Percentiles rank a stretch among this genome's conserved stretches.
Evolutionary conservation across 805 yeast genomes (phyloP).

Genomic region (Tetrapisispora arboricola): DNA sequence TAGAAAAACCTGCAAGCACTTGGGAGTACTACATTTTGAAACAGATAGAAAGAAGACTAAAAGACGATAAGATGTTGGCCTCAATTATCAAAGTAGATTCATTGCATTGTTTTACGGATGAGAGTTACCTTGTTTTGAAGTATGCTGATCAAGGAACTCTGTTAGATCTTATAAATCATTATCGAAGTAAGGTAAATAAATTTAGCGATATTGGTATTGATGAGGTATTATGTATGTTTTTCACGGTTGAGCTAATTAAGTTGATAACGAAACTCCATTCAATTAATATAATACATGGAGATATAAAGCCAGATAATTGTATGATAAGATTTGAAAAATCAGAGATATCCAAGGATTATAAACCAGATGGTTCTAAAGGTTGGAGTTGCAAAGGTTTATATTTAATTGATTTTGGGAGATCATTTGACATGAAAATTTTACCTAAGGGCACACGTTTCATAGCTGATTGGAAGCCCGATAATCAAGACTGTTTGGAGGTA

Average conservation of each 20-base stretch:
- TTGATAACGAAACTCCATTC: conserved; percentile 53
- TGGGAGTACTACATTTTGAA: conserved; percentile 78
- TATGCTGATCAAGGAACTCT: conserved; percentile 64
- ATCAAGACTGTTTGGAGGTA: conserved; percentile 69
- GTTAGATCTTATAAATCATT: conserved; percentile 50
- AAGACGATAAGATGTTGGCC: conserved; percentile 17
- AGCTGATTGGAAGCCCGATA: conserved; percentile 50
- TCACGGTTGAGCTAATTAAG: conserved; percentile 54
- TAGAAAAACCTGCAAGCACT: conserved; percentile 54
- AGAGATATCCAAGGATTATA: conserved; percentile 21
- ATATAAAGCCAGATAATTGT: conserved; percentile 76
- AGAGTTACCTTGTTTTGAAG: conserved; percentile 56
- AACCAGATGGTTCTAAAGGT: conserved; percentile 30
- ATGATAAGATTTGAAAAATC: conserved; percentile 48
- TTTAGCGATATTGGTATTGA: conserved; percentile 32
- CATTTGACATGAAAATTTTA: conserved; percentile 58
- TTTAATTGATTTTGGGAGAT: conserved; percentile 73
- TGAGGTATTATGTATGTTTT: conserved; percentile 52
- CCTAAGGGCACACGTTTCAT: conserved; percentile 42
- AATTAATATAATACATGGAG: conserved; percentile 69
- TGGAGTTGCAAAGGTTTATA: conserved; percentile 48
- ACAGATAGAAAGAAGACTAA: conserved; percentile 40
- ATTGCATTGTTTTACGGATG: conserved; percentile 50
- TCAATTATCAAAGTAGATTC: conserved; percentile 43
- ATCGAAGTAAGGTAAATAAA: conserved; percentile 24